A percentile compares a stretch with the other conserved stretches of the same genome.
phyloP scores from a whole-genome alignment of 495 filamentous ascomycete species.

The Hyaloscypha finlandica region DNA sequence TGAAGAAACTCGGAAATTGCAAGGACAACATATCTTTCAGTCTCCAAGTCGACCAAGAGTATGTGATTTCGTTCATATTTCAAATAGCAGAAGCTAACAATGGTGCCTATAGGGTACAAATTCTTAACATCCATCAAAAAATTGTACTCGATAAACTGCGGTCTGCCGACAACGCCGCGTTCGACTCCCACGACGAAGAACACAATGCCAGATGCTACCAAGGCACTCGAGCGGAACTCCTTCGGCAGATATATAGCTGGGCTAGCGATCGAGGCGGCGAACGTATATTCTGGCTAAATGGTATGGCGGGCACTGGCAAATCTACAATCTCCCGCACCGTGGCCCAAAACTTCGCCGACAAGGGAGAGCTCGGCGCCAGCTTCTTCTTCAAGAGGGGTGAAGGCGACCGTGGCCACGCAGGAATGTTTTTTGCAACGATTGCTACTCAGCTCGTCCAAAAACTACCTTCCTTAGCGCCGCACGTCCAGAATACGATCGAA shows the following conservation, averaged over 20 bases:
- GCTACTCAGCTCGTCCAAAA: slow-evolving; percentile 16
- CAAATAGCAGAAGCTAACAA: too few relatives aligned
- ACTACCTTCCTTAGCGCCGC: slow-evolving; percentile 6
- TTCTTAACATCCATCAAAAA: too few relatives aligned
- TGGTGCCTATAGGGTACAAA: too few relatives aligned
- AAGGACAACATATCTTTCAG: too few relatives aligned
- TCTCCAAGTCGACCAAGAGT: too few relatives aligned
- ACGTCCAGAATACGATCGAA: slow-evolving; percentile 24
- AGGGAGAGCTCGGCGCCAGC: slow-evolving; percentile 10
- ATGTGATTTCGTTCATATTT: too few relatives aligned
- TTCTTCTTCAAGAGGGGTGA: too few relatives aligned
- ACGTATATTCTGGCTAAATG: slow-evolving; percentile 39
- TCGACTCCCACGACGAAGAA: slow-evolving; percentile 36
- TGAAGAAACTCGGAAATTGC: too few relatives aligned
- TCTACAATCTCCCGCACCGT: slow-evolving; percentile 34
- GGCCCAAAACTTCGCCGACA: slow-evolving; percentile 12
- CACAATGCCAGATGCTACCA: slow-evolving; percentile 33
- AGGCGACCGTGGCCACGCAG: slow-evolving; percentile 17
- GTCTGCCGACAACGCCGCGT: slow-evolving; percentile 13
- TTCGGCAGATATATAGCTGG: slow-evolving; percentile 27
- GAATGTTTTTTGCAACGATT: slow-evolving; percentile 21
- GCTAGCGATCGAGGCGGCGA: not conserved
- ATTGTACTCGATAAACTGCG: too few relatives aligned
- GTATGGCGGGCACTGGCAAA: slow-evolving; percentile 20
- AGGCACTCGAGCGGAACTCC: slow-evolving; percentile 35